Conservation (phyloP, 768 basidiomycete genomes). For the Erythrobasidium yunnanense region DNA sequence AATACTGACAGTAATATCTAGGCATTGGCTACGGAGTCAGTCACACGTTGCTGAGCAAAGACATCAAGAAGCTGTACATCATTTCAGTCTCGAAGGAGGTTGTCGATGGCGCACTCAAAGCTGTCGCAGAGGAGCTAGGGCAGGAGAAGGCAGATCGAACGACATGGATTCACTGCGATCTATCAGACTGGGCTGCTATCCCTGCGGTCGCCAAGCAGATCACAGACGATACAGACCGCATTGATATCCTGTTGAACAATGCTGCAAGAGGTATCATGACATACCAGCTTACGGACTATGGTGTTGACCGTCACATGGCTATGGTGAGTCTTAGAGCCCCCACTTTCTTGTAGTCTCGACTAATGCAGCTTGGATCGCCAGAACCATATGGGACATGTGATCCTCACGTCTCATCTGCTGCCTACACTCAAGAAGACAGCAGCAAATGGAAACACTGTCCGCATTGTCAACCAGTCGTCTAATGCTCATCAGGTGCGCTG, state of each 20-base stretch:
- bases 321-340: not conserved
- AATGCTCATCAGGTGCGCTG: slow-evolving; percentile 28
- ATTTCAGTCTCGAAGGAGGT: slow-evolving; percentile 15
- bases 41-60: slow-evolving; percentile 12
- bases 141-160: slow-evolving; percentile 22
- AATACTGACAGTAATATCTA: not conserved
- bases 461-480: slow-evolving; percentile 21
- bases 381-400: slow-evolving; percentile 28
- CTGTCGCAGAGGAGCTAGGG: slow-evolving; percentile 21
- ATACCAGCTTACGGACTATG: slow-evolving; percentile 20
- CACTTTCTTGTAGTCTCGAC: not conserved
- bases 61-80: slow-evolving; percentile 27
- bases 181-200: slow-evolving; percentile 19
- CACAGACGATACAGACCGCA: slow-evolving; percentile 24
- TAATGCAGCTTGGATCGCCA: not conserved
- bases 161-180: slow-evolving; percentile 19
- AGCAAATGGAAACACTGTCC: slow-evolving; percentile 1
- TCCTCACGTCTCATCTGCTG: slow-evolving; percentile 22
- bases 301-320: slow-evolving; percentile 23
- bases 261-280: slow-evolving; percentile 30
- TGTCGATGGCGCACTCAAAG: slow-evolving; percentile 13
- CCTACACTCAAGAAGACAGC: slow-evolving; percentile 26
- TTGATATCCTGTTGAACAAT: slow-evolving; percentile 29
- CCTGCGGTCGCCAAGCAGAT: slow-evolving; percentile 26
- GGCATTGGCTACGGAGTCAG: slow-evolving; percentile 22